Base-by-base conservation (phyloP, 176 grass and related monocot species). In the sorghum (Sorghum bicolor) region DNA sequence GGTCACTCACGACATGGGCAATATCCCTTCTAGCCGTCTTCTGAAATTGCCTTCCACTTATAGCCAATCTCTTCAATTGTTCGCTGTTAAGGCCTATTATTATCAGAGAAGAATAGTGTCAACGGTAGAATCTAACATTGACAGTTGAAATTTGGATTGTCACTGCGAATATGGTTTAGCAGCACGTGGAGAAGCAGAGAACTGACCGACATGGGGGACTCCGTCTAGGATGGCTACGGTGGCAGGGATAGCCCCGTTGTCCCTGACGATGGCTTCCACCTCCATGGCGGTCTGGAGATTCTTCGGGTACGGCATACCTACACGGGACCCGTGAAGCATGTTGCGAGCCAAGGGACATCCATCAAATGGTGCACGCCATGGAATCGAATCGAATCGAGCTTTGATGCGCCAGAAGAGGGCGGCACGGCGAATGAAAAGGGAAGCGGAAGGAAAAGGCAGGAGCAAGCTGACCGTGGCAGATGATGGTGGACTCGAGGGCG, bases 11-110 rank as follows among this genome's bases (percentile, higher is more conserved):
- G 25, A 95, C 83, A 50, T 93, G 84, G n/a, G 91, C 86, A 68
- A 95, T 98, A 85, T 98, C 96, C 84, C 96, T 98, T 33, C 93
- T 86, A 83, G 91, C 85, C 32, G 93, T 94, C 62, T 94, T 97
- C 79, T 94, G 87, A 73, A 90, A 88, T 82, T 97, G 82, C 12
- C 58, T 89, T 80, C 92, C 92, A 89, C 88, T 92, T 61, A 82
- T 85, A 63, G 96, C 96, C 81, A 98, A 64, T 52, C 77, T 93
- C 85, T 89, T 94, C 45, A 98, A 64, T 79, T 98, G 93, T 64
- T 92, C 85, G 33, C 78, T 64, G 70, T 8, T 93, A 47, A 98
- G 86, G 6, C 96, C 96, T 98, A 62, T 14, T 13, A 74, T 38
- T 5, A 19, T 36, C 6, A 15, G 1, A 16, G 14, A 53, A 8